Percentiles rank a stretch among this genome's conserved stretches.
These are phyloP conservation scores for Spathaspora passalidarum DNA, from an alignment of 805 yeast genomes.

Conservation along the genomic window DNA sequence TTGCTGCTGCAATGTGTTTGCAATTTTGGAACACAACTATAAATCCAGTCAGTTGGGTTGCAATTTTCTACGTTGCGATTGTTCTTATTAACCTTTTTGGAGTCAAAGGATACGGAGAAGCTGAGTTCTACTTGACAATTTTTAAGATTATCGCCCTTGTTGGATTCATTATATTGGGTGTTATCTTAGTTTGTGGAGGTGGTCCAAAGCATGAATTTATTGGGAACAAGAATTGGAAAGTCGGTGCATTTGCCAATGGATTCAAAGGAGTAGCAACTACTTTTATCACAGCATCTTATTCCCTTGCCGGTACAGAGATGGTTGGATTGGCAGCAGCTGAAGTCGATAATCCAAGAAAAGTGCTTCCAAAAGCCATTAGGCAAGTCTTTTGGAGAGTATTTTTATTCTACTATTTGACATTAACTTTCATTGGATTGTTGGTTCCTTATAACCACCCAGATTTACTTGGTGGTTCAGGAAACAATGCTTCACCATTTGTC, in stretches of 20 bases:
- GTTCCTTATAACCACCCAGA: slow-evolving; percentile 51
- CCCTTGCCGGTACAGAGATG: slow-evolving; percentile 36
- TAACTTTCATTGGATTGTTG: slow-evolving; percentile 33
- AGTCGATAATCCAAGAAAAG: slow-evolving; percentile 35
- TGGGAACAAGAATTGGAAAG: slow-evolving; percentile 30
- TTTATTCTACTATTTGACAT: slow-evolving; percentile 34
- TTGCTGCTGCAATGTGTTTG: slow-evolving; percentile 37
- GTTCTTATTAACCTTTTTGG: slow-evolving; percentile 31
- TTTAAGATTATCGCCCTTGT: slow-evolving; percentile 33
- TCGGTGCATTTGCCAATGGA: slow-evolving; percentile 36
- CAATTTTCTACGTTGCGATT: slow-evolving; percentile 29
- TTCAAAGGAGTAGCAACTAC: slow-evolving; percentile 38
- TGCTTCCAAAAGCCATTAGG: slow-evolving; percentile 40
- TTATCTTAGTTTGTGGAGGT: slow-evolving; percentile 36
- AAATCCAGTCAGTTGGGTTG: slow-evolving; percentile 39
- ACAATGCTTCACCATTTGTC: slow-evolving; percentile 73
- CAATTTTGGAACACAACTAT: slow-evolving; percentile 30
- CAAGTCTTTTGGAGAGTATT: slow-evolving; percentile 45
- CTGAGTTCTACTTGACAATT: slow-evolving; percentile 30
- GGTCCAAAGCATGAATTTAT: slow-evolving; percentile 36
- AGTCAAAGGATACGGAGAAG: slow-evolving; percentile 37
- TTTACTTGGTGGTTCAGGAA: slow-evolving; percentile 48
- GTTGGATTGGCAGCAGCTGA: slow-evolving; percentile 40
- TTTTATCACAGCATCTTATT: slow-evolving; percentile 36
- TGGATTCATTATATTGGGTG: slow-evolving; percentile 36